phyloP scores from a whole-genome alignment of 2,329 filamentous ascomycete species.

The Ophiostoma piceae region DNA sequence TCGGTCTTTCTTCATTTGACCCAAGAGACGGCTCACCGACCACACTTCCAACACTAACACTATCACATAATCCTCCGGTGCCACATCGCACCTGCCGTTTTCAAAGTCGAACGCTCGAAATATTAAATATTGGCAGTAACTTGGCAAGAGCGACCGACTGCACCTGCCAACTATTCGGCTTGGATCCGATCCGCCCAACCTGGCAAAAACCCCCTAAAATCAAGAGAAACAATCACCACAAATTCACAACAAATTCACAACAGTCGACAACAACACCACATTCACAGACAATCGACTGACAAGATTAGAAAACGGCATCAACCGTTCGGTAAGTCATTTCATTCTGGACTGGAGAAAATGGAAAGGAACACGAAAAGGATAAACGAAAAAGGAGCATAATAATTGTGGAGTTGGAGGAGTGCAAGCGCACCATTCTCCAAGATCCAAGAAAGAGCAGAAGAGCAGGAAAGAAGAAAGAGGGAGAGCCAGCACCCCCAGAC shows the following conservation, averaged over 20 bases:
- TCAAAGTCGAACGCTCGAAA: background rate
- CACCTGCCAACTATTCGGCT: background rate
- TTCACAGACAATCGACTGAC: background rate
- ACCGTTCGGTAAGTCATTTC: background rate
- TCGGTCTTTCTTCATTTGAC: background rate
- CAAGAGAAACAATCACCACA: background rate
- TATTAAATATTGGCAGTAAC: background rate
- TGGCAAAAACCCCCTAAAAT: background rate
- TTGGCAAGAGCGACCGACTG: background rate
- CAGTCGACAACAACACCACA: background rate
- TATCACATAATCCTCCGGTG: background rate
- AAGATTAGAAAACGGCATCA: background rate
- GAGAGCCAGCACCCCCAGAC: background rate
- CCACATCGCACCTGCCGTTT: background rate
- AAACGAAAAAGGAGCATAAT: slow-evolving; percentile 4
- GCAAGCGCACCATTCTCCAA: slow-evolving; percentile 12
- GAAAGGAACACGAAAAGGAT: background rate
- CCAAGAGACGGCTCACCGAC: background rate
- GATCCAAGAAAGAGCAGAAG: slow-evolving; percentile 7
- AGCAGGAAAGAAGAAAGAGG: slow-evolving; percentile 1
- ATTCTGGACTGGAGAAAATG: background rate
- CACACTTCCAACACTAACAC: background rate
- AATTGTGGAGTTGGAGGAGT: background rate
- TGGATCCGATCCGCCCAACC: background rate
- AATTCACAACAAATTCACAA: background rate